Evolutionary conservation across 176 grass and related monocot species (phyloP), one percentile per base, ranked within the genome.

Genomic region (Hyparrhenia diplandra): DNA sequence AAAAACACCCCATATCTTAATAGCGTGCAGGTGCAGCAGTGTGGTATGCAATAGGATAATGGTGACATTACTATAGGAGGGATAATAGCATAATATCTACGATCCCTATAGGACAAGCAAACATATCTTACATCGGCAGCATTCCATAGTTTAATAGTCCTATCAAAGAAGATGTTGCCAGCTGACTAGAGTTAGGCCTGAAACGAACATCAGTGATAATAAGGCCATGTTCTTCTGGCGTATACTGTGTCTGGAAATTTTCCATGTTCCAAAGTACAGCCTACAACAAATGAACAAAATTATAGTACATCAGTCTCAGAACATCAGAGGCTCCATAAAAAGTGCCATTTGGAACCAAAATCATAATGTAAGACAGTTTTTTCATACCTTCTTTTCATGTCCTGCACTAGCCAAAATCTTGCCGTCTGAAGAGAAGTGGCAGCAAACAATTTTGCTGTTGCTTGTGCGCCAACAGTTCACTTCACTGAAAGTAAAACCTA

Each of bases 191-290:
- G 64, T 88, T 95, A 75, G 92, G 90, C 58, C 85, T 93, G 93
- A 99, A 99, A 90, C 96, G 91, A 32, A 95, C 88, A 83, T 99
- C 96, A 60, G 93, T 95, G 58, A 99, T 90, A 71, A 99, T 93
- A 28, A 47, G 29, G 25, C 6, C 8, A 49, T 95, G 93, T 69
- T 99, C 96, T 87, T 89, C 93, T 46, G 90, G 52, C 10, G 78
- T 93, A 87, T 92, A 85, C 73, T 93, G 91, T 39, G 90, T 99
- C 85, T 93, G 89, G 16, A 90, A 86, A 55, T 85, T 93, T 35
- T 99, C 97, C 97, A 95, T 99, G 87, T 99, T 95, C 97, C 97
- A n/a, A n/a, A 99, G 85, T 82, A 93, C 86, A 82, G 89, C 93
- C 96, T 99, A 68, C 40, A 84, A 60, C 13, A 64, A 88, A 87